These are phyloP conservation scores for Panellus pusillus DNA, from an alignment of 768 basidiomycete species.

Conservation along the genomic window DNA sequence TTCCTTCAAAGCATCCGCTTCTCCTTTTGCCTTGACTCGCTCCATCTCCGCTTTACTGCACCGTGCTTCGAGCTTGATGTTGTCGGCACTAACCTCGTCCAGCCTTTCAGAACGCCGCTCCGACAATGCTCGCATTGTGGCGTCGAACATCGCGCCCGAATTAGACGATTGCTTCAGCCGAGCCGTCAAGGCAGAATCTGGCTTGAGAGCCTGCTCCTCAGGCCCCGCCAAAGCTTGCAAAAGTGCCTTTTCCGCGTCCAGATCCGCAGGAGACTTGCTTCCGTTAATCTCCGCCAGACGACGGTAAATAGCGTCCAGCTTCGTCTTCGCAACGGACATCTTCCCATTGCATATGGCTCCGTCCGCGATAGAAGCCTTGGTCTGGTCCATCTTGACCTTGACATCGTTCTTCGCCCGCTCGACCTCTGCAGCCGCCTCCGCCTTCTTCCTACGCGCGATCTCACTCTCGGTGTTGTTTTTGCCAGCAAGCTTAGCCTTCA, in stretches of 20 bases:
- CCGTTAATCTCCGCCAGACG: conserved; percentile 61
- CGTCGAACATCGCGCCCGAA: conserved; percentile 79
- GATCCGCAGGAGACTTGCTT: conserved; percentile 45
- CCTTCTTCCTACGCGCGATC: conserved; percentile 61
- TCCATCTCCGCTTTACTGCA: conserved; percentile 73
- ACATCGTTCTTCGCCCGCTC: conserved; percentile 75
- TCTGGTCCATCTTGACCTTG: conserved; percentile 69
- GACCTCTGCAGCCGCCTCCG: conserved; percentile 72
- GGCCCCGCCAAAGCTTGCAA: conserved; percentile 64
- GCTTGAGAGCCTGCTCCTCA: conserved; percentile 66
- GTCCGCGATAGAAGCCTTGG: conserved; percentile 66
- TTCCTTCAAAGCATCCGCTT: conserved; percentile 61
- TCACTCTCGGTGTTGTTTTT: conserved; percentile 65
- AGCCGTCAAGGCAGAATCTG: conserved; percentile 56
- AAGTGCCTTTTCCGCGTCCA: conserved; percentile 73
- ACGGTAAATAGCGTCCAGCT: conserved; percentile 60
- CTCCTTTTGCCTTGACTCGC: conserved; percentile 60
- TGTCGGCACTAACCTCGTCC: conserved; percentile 69
- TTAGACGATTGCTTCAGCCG: conserved; percentile 71
- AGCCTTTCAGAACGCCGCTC: conserved; percentile 78
- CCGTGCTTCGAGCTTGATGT: conserved; percentile 67
- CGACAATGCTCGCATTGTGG: conserved; percentile 78
- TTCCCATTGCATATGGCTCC: conserved; percentile 75
- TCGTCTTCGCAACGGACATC: conserved; percentile 66
- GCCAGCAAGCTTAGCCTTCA: conserved; percentile 83